Evolutionary conservation across 2,329 filamentous ascomycete species (phyloP).

Genomic region (Ophiobolus disseminans): DNA sequence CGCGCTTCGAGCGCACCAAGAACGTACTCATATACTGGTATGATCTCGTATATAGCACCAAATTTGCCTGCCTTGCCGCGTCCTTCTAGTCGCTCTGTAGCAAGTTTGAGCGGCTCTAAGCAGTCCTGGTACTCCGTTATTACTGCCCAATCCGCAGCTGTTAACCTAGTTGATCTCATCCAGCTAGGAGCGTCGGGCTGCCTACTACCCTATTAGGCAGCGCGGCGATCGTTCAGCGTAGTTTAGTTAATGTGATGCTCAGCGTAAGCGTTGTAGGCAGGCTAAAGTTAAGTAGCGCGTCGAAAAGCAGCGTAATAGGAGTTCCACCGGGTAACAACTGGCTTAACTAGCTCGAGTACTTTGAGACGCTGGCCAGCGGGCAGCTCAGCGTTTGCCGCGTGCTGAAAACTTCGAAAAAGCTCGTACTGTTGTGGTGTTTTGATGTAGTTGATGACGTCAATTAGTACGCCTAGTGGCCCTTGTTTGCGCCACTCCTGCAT

Average conservation of each 20-base stretch:
- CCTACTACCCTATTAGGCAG: not conserved
- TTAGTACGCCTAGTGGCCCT: constrained; percentile 5
- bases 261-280: constrained; percentile 1
- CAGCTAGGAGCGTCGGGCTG: not conserved
- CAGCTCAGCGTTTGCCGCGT: not conserved
- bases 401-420: constrained; percentile 3
- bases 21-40: constrained; percentile 2
- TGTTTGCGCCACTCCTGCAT: constrained; percentile 4
- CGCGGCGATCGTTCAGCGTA: not conserved
- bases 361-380: not conserved
- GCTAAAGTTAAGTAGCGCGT: not conserved
- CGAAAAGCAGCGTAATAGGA: constrained; percentile 3
- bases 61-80: constrained; percentile 2
- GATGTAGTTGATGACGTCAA: constrained; percentile 11
- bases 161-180: constrained; percentile 3
- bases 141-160: constrained; percentile 1
- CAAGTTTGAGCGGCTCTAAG: constrained; percentile 2
- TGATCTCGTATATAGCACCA: constrained; percentile 3
- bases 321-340: no score
- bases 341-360: not conserved
- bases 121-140: constrained; percentile 3
- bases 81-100: constrained; percentile 3
- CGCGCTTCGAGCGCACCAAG: not conserved
- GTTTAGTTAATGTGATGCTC: not conserved
- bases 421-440: constrained; percentile 5